phyloP scores from a whole-genome alignment of 2,329 filamentous ascomycete species.

The Alternaria arborescens region DNA sequence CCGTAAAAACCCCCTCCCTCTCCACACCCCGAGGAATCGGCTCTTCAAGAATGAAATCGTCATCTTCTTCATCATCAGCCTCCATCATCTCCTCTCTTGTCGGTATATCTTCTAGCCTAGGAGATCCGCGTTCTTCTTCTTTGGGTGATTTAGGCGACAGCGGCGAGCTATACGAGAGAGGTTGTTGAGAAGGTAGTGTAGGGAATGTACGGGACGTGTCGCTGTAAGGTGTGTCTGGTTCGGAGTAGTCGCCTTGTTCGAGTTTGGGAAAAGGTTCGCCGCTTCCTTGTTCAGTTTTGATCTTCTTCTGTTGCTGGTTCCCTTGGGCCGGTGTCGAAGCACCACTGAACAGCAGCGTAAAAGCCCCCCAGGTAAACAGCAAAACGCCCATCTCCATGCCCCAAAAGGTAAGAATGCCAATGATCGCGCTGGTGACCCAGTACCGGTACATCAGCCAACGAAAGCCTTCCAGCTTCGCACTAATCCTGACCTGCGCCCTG shows the following conservation, averaged over 20 bases:
- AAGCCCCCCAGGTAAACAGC: conserved; percentile 68
- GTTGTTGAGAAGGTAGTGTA: conserved; percentile 55
- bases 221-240: conserved; percentile 46
- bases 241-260: conserved; percentile 10
- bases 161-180: conserved; percentile 49
- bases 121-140: conserved; percentile 29
- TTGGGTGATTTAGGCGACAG: conserved; percentile 16
- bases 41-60: conserved; percentile 54
- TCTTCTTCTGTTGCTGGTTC: neutral
- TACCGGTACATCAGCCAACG: conserved; percentile 83
- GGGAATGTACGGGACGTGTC: conserved; percentile 61
- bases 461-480: conserved; percentile 78
- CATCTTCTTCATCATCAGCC: conserved; percentile 57
- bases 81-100: conserved; percentile 44
- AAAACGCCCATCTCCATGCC: conserved; percentile 73
- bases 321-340: neutral
- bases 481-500: conserved; percentile 70
- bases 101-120: conserved; percentile 32
- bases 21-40: conserved; percentile 20
- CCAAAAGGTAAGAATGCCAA: conserved; percentile 81
- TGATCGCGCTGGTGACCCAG: conserved; percentile 71
- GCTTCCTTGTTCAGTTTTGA: neutral
- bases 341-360: conserved; percentile 55
- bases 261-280: conserved; percentile 19
- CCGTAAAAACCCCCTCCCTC: conserved; percentile 31